phyloP scores from a whole-genome alignment of 208 protist species.

The Sergeia podlipaevii region DNA sequence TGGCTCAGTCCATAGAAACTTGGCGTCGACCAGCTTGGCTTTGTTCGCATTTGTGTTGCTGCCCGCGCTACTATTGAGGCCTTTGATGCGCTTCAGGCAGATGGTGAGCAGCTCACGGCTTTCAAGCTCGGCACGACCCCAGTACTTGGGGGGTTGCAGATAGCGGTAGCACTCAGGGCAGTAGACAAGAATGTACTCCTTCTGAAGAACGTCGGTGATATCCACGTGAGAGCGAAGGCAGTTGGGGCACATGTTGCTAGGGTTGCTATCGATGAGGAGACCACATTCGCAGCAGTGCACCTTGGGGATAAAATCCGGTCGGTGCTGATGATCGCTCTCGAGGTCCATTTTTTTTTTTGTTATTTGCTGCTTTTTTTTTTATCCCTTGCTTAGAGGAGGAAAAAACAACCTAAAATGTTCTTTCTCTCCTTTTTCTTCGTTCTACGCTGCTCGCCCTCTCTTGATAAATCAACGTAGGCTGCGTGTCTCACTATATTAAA shows the following conservation, averaged over 20 bases:
- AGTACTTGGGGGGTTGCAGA: slow-evolving; percentile 97
- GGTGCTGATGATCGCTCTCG: slow-evolving; percentile 37
- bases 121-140: slow-evolving; percentile 95
- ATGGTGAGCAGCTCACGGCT: slow-evolving; percentile 97
- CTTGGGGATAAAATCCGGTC: slow-evolving; percentile 43
- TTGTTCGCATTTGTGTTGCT: slow-evolving; percentile 94
- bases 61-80: slow-evolving; percentile 83
- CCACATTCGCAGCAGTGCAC: slow-evolving; percentile 97
- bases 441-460: no score
- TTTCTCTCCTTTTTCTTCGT: no score
- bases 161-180: slow-evolving; percentile 95
- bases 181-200: slow-evolving; percentile 94
- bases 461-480: no score
- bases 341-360: slow-evolving; percentile 49
- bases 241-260: slow-evolving; percentile 98
- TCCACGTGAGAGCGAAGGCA: slow-evolving; percentile 97
- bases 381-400: no score
- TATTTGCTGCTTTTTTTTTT: no score
- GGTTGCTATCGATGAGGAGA: slow-evolving; percentile 95
- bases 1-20: slow-evolving; percentile 99
- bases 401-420: no score
- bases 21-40: slow-evolving; percentile 97
- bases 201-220: slow-evolving; percentile 98
- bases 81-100: slow-evolving; percentile 97
- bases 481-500: no score